Conservation (phyloP, 2,329 filamentous ascomycete genomes). For the Lasiodiplodia hormozganensis region DNA sequence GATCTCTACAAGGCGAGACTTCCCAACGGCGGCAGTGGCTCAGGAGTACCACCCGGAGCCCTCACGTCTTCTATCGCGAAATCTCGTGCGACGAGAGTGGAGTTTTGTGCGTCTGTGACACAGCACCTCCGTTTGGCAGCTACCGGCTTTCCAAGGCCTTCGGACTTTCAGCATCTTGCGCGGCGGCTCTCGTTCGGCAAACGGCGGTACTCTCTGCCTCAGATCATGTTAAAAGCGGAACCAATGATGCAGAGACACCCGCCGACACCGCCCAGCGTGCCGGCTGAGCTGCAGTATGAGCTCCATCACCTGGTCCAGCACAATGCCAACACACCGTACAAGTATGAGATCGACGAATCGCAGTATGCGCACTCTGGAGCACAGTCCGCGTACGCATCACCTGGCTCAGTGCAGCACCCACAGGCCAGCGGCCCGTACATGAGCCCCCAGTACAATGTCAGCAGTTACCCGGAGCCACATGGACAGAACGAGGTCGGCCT, state of each 20-base stretch:
- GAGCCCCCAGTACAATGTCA: slow-evolving; percentile 36
- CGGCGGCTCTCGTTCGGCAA: not conserved
- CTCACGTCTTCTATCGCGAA: slow-evolving; percentile 27
- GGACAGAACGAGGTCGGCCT: slow-evolving; percentile 34
- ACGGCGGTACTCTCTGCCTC: not conserved
- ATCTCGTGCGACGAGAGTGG: slow-evolving; percentile 15
- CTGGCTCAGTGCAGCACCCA: slow-evolving; percentile 38
- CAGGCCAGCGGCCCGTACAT: slow-evolving; percentile 33
- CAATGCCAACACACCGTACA: slow-evolving; percentile 46
- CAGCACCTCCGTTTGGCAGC: slow-evolving; percentile 5
- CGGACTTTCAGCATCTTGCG: not conserved
- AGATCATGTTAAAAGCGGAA: slow-evolving; percentile 37
- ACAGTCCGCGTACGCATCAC: slow-evolving; percentile 39
- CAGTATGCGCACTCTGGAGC: slow-evolving; percentile 18
- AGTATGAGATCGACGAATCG: slow-evolving; percentile 43
- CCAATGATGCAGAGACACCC: slow-evolving; percentile 46
- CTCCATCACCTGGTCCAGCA: slow-evolving; percentile 53
- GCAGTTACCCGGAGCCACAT: slow-evolving; percentile 33
- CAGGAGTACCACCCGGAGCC: slow-evolving; percentile 13
- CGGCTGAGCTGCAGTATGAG: slow-evolving; percentile 43
- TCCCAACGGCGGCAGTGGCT: slow-evolving; percentile 11
- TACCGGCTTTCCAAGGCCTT: not conserved
- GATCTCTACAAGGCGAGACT: slow-evolving; percentile 29
- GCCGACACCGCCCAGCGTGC: slow-evolving; percentile 44
- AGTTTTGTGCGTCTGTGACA: slow-evolving; percentile 25